Evolutionary conservation across 2,329 filamentous ascomycete species (phyloP), one percentile per base, ranked within the genome.

Genomic region (Trichoderma polysporum): DNA sequence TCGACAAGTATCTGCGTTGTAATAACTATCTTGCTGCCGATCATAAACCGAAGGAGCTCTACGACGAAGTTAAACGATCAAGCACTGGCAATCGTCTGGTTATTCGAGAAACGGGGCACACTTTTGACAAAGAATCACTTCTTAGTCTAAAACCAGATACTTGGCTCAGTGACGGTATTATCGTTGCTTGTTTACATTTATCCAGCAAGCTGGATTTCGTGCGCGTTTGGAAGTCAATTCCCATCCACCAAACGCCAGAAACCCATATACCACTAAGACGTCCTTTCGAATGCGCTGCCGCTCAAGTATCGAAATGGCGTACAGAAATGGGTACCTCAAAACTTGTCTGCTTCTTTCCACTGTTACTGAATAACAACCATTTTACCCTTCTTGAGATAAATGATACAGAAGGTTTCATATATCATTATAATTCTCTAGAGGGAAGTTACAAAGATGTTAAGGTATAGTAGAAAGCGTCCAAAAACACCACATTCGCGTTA

Each of bases 351-450:
- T 41, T 68, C 35, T 68, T 68, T 22, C 60, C 56, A 27, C 47
- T 68, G 8, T 61, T 66, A 15, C 29, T 27, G n/a, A 33, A 45
- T 13, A 25, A 61, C 13, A 68, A 64, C 49, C 49, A 68, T 27
- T 68, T 68, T 29, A 68, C 53, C 53, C 61, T 68, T 35, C 37
- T 68, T 35, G 37, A 68, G 37, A 61, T 68, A 56, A 60, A 68
- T 45, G 9, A 59, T 27, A 52, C 13, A 50, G 37, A 53, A 53
- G 39, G 27, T 12, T 49, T 6, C 22, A 54, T 68, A 25, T 60
- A 65, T 54, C 33, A 68, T 49, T 68, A 68, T 54, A 49, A 68
- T 53, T 68, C 66, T 25, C n/a, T 63, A 31, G 15, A 2, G 15
- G 35, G 5, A 35, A 49, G 25, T 12, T 47, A 50, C 15, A 61